Evolutionary conservation across 139 green algal species (phyloP).

Genomic region (Asterochloris sp.): DNA sequence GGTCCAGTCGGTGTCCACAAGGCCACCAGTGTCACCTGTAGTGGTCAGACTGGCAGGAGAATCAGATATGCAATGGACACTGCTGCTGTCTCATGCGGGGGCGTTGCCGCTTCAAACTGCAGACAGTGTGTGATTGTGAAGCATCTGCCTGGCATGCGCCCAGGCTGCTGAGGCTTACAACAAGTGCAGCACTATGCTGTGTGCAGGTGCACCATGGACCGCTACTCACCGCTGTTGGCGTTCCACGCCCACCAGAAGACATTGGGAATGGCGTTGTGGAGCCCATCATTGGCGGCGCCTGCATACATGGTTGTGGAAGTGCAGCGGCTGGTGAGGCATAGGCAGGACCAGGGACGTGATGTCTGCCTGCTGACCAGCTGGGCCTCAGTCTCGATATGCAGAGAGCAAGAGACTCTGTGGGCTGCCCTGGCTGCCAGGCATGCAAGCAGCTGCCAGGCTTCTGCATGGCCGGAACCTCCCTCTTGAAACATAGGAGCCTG

Average conservation of each 20-base stretch:
- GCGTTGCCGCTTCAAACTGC: neutral
- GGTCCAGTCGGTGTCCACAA: constrained; percentile 22
- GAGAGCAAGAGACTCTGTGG: no score
- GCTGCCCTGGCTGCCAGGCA: no score
- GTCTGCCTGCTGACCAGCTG: no score
- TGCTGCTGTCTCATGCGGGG: neutral
- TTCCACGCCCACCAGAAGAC: constrained; percentile 37
- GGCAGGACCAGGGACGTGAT: no score
- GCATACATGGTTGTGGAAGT: neutral
- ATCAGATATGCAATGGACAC: neutral
- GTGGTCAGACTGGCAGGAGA: no score
- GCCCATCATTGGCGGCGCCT: constrained; percentile 11
- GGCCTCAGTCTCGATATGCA: no score
- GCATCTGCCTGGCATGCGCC: neutral
- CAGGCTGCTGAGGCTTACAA: neutral
- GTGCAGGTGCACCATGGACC: neutral
- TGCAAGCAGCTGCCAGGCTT: no score
- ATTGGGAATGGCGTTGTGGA: constrained; percentile 27
- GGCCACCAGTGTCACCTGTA: constrained; percentile 7
- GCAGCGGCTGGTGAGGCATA: no score
- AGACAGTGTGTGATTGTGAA: neutral
- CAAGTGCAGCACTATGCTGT: neutral
- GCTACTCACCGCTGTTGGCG: constrained; percentile 12
- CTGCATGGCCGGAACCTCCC: no score
- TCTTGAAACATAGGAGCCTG: no score